phyloP scores from a whole-genome alignment of 2,329 filamentous ascomycete genomes.

The Lithohypha guttulata region DNA sequence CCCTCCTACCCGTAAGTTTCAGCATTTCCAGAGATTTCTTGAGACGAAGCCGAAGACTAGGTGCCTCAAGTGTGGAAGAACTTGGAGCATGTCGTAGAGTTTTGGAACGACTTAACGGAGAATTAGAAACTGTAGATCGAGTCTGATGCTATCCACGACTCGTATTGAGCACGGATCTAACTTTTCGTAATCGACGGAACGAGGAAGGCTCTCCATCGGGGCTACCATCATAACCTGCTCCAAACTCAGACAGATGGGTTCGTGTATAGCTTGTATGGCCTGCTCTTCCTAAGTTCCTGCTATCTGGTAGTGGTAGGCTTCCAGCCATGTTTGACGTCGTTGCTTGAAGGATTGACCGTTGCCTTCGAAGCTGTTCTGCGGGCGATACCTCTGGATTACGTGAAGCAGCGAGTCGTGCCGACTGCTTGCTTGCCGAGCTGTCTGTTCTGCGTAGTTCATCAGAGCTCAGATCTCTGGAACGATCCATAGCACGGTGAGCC shows the following conservation, averaged over 20 bases:
- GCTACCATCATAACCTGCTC: no score
- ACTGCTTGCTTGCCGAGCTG: constrained; percentile 8
- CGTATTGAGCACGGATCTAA: constrained; percentile 39
- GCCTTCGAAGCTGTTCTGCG: constrained; percentile 7
- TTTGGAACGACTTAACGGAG: constrained; percentile 10
- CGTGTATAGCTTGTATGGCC: not conserved
- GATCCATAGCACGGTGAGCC: constrained; percentile 33
- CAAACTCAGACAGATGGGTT: constrained; percentile 2
- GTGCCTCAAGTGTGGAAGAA: constrained; percentile 4
- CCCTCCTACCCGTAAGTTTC: constrained; percentile 22
- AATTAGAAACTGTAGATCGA: constrained; percentile 4
- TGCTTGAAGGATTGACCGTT: constrained; percentile 8
- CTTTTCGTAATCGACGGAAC: constrained; percentile 36
- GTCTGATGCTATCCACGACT: constrained; percentile 23
- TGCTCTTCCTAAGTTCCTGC: not conserved
- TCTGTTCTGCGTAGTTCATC: constrained; percentile 10
- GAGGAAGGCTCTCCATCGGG: constrained; percentile 30
- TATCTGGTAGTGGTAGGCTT: not conserved
- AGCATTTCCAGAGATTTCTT: constrained; percentile 36
- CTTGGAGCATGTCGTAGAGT: constrained; percentile 11
- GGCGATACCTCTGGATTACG: not conserved
- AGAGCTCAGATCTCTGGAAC: constrained; percentile 25
- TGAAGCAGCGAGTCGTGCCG: not conserved
- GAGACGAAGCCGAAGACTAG: constrained; percentile 20
- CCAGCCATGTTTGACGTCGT: not conserved